Evolutionary conservation across 352 stramenopile genomes (phyloP), one percentile per base, ranked within the genome.

Genomic region (Achlya hypogyna): DNA sequence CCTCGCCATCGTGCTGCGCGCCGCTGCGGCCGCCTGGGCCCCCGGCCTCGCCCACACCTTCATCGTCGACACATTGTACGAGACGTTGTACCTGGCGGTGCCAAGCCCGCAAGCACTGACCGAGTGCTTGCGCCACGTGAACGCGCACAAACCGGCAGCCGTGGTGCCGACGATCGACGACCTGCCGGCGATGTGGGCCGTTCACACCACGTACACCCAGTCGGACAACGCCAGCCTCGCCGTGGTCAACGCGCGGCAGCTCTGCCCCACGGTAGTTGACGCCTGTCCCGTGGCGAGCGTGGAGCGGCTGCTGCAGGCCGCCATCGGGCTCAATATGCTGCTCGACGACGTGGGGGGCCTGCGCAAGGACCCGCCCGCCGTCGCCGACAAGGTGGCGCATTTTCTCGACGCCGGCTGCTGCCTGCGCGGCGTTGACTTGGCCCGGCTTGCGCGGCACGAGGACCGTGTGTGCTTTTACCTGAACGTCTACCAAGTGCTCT

Each of bases 401-500:
- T 94, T 94, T 60, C 72, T 92, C 22, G 79, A 92, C 47, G 70
- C 78, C 14, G 85, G 82, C 0, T 89, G 80, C 53, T 72, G 72
- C 4, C 49, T 94, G 10, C 78, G 83, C 23, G 65, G 38, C 12
- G 71, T 91, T 49, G 75, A 94, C 58, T 53, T 92, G 29, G n/a
- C 74, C 9, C 32, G 63, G 0, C 42, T 91, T 1, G 68, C 65
- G 2, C 78, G 73, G 4, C 81, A 92, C 27, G 85, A 94, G 69
- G 73, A 87, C 20, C 78, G 86, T 22, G 49, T 92, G 0, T 66
- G 77, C 8, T 91, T 94, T 49, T 92, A 87, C 49, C 70, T 94
- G 52, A 94, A 94, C 62, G 45, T 94, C 58, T 91, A 89, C 49
- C 82, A 92, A 52, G 73, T 75, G 1, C 69, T 94, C n/a, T 65